Evolutionary conservation across 352 stramenopile species (phyloP).

Genomic region (Phytophthora uliginosa): DNA sequence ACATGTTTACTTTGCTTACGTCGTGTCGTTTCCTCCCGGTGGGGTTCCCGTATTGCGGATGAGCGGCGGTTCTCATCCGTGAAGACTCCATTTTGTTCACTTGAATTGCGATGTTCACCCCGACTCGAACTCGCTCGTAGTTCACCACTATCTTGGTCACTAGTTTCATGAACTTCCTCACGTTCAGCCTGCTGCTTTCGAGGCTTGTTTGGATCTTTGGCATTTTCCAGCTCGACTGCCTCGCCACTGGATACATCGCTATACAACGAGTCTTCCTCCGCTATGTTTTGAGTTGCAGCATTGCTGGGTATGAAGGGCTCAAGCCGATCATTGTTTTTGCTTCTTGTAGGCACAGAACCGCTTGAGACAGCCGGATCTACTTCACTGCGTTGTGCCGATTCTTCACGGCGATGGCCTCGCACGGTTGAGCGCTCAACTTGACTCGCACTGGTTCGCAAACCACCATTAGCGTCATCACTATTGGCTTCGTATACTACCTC

Average conservation of each 20-base stretch:
- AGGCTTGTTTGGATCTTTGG: neutral
- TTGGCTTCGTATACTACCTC: neutral
- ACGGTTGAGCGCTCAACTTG: neutral
- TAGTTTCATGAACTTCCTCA: neutral
- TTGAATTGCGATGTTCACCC: neutral
- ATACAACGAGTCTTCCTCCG: neutral
- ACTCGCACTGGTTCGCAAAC: neutral
- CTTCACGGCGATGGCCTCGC: neutral
- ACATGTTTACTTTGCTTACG: neutral
- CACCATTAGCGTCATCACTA: neutral
- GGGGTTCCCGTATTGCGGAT: neutral
- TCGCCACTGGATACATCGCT: neutral
- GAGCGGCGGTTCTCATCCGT: neutral
- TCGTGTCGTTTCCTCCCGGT: neutral
- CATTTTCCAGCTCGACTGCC: neutral
- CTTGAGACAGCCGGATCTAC: neutral
- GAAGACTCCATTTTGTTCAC: neutral
- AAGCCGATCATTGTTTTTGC: neutral
- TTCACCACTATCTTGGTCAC: neutral
- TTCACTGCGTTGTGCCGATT: neutral
- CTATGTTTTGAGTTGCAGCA: neutral
- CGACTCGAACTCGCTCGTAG: neutral
- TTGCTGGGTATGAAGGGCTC: neutral
- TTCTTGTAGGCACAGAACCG: neutral
- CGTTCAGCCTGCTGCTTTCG: neutral